Conservation (phyloP, 176 grass and related monocot species). For the Zizania latifolia region DNA sequence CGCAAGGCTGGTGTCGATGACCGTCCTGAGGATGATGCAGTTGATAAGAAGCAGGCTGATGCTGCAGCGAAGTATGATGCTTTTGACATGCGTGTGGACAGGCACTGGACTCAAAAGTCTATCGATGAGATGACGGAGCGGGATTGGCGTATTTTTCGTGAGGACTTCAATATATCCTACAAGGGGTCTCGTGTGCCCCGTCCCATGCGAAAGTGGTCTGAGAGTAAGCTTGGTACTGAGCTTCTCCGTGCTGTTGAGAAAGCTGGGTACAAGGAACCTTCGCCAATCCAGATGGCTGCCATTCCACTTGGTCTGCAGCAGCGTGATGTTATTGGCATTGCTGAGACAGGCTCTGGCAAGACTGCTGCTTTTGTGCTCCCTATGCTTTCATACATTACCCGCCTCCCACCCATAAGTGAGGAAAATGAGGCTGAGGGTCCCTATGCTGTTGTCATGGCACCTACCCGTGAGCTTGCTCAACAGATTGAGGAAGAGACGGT, state of each 20-base stretch:
- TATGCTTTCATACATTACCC: constrained; percentile 90
- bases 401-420: constrained; percentile 81
- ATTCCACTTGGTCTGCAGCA: constrained; percentile 94
- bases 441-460: constrained; percentile 97
- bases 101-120: constrained; percentile 85
- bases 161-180: constrained; percentile 94
- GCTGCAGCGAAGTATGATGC: constrained; percentile 78
- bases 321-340: constrained; percentile 95
- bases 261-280: constrained; percentile 73
- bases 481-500: constrained; percentile 98
- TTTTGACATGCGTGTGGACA: constrained; percentile 91
- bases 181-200: constrained; percentile 86
- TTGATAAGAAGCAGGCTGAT: constrained; percentile 62
- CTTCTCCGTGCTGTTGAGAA: constrained; percentile 81
- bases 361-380: constrained; percentile 95
- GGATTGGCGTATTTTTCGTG: constrained; percentile 94
- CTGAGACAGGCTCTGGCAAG: constrained; percentile 92
- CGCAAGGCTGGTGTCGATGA: constrained; percentile 79
- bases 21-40: constrained; percentile 56
- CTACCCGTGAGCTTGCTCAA: constrained; percentile 93
- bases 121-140: constrained; percentile 86
- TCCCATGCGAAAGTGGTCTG: constrained; percentile 79
- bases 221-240: constrained; percentile 79
- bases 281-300: constrained; percentile 93
- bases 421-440: constrained; percentile 96